Evolutionary conservation across 2,329 filamentous ascomycete species (phyloP).

Genomic region (Thelonectria rubi): DNA sequence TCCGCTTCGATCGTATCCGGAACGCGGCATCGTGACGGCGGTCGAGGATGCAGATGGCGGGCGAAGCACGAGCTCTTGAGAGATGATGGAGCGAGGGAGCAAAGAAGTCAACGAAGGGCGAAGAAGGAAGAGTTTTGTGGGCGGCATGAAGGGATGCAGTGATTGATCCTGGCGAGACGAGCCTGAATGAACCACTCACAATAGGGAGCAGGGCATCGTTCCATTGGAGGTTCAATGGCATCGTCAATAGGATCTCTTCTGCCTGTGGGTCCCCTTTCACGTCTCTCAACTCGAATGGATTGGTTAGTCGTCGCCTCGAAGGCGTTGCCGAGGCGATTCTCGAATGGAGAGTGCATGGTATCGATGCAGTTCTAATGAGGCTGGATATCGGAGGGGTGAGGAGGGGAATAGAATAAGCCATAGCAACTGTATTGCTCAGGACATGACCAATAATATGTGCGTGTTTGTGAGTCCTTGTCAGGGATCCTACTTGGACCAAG

Average conservation of each 20-base stretch:
- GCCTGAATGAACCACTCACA: not conserved
- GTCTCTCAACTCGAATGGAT: not conserved
- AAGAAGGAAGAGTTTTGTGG: not conserved
- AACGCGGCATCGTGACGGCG: slow-evolving; percentile 5
- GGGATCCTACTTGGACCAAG: no score
- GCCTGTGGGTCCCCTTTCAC: not conserved
- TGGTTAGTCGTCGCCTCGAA: not conserved
- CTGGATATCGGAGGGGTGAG: not conserved
- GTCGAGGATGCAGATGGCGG: not conserved
- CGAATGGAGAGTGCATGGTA: not conserved
- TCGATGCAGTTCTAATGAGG: not conserved
- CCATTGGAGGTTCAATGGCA: not conserved
- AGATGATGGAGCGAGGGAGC: not conserved
- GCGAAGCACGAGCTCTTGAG: not conserved
- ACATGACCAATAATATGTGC: no score
- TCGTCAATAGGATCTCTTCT: not conserved
- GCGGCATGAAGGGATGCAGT: not conserved
- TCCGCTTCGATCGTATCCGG: not conserved
- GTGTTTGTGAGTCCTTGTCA: no score
- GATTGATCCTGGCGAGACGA: not conserved
- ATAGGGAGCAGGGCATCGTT: not conserved
- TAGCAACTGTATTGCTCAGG: not conserved
- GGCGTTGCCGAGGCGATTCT: not conserved
- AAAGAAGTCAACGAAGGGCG: not conserved
- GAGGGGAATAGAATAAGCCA: not conserved